Base-by-base conservation (phyloP, 345 rosid species). In the Eucalyptus viminalis region DNA sequence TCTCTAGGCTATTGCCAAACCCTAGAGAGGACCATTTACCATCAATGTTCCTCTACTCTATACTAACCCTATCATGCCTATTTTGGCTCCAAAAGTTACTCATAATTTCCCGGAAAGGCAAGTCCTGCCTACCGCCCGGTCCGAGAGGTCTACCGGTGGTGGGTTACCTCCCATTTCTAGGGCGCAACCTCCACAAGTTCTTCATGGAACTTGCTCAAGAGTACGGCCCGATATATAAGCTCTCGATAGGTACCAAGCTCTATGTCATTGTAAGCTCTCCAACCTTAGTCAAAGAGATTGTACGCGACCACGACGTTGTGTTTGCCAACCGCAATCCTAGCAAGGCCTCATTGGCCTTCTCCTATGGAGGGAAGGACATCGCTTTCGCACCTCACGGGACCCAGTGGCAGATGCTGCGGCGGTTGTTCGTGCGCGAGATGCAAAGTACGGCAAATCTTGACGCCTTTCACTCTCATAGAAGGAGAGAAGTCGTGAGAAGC, bases 201-300 rank as follows among this genome's bases (percentile, higher is more conserved):
- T 93, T 92, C 88, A 86, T 86, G 51, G 87, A 88, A 25, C 51
- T 92, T 85, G 90, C 92, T 17, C 19, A 2, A n/a, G 14, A 9
- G 16, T 91, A 93, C 6, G 92, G 94, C 29, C 92, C 93, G 4
- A 89, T 93, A 43, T 90, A 43, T 89, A 93, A 88, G 80, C 88
- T 93, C 40, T 69, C 76, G n/a, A 86, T 92, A 2, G 94, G 93
- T 13, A 86, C 50, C 62, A 90, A 88, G 4, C 86, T 86, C 53
- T 91, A 45, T 17, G 90, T 93, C 13, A 88, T 93, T n/a, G 43
- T 93, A 15, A 91, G 88, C 91, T 91, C 92, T 4, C 92, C 94
- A 4, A 83, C 67, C 17, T 53, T 92, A 13, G 92, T 53, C 9
- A 91, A 90, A 60, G 86, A 92, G 86, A 90, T 91, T 27, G 88